Percentiles rank a stretch among this genome's conserved stretches.
phyloP scores from a whole-genome alignment of 2,329 filamentous ascomycete species.

The Ophioceras dolichostomum region DNA sequence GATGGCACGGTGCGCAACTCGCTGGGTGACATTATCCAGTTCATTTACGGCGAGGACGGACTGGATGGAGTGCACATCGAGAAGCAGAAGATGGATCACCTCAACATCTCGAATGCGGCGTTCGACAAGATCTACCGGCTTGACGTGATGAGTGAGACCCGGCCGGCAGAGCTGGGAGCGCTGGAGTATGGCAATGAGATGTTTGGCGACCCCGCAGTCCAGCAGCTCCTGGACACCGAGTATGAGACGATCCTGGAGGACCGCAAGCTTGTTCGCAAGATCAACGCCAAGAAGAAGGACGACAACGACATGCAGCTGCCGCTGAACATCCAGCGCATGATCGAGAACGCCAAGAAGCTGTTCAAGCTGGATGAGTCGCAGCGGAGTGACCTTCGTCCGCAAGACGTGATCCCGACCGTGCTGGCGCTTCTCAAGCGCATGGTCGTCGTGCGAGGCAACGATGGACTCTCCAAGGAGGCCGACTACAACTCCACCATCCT shows the following conservation, averaged over 20 bases:
- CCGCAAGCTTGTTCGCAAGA: slow-evolving; percentile 59
- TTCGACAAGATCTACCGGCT: slow-evolving; percentile 77
- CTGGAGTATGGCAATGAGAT: slow-evolving; percentile 83
- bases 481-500: slow-evolving; percentile 80
- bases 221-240: slow-evolving; percentile 78
- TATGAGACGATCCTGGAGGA: slow-evolving; percentile 69
- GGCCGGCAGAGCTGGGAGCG: slow-evolving; percentile 51
- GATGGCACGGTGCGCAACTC: slow-evolving; percentile 97
- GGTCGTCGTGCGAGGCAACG: slow-evolving; percentile 74
- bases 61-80: slow-evolving; percentile 90
- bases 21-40: slow-evolving; percentile 90
- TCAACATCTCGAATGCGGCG: slow-evolving; percentile 63
- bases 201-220: slow-evolving; percentile 74
- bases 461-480: slow-evolving; percentile 72
- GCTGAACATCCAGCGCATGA: slow-evolving; percentile 81
- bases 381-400: slow-evolving; percentile 80
- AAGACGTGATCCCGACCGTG: slow-evolving; percentile 74
- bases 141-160: slow-evolving; percentile 63
- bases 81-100: slow-evolving; percentile 78
- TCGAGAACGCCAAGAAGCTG: slow-evolving; percentile 78
- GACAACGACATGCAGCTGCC: slow-evolving; percentile 84
- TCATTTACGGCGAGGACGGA: slow-evolving; percentile 95
- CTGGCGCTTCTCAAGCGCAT: slow-evolving; percentile 63
- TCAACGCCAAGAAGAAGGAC: slow-evolving; percentile 57
- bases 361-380: slow-evolving; percentile 81